Percentiles rank a stretch among this genome's conserved stretches.
Evolutionary conservation across 441 rosid genomes (phyloP).

Genomic region (Melastoma candidum): DNA sequence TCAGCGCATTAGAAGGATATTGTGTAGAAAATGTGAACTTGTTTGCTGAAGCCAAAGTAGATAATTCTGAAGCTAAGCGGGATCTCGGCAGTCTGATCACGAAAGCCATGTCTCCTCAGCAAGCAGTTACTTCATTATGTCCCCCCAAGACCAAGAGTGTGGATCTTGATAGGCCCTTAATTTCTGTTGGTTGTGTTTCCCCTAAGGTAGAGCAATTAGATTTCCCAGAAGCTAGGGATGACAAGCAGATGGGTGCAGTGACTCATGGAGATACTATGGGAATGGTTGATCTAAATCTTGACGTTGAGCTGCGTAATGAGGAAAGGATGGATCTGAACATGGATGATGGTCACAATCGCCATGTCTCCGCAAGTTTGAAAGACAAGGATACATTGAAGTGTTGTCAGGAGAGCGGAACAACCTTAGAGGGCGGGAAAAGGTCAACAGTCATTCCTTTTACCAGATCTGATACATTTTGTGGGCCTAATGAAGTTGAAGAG

Average conservation of each 20-base stretch:
- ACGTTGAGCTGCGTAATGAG: constrained; percentile 24
- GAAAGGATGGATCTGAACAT: constrained; percentile 21
- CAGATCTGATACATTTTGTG: constrained; percentile 12
- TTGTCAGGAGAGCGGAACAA: constrained; percentile 22
- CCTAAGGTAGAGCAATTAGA: constrained; percentile 44
- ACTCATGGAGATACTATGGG: constrained; percentile 6
- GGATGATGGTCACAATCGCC: constrained; percentile 8
- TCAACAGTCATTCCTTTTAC: constrained; percentile 9
- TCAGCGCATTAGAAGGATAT: constrained; percentile 63
- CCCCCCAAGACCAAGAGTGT: constrained; percentile 23
- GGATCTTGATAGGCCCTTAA: constrained; percentile 18
- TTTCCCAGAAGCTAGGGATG: constrained; percentile 9
- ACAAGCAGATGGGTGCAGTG: constrained; percentile 14
- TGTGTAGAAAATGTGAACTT: constrained; percentile 22
- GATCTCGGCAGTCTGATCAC: constrained; percentile 16
- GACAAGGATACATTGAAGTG: constrained; percentile 5
- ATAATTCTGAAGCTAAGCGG: constrained; percentile 8
- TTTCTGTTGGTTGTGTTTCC: constrained; percentile 39
- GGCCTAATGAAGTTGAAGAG: constrained; percentile 10
- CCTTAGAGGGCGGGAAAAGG: constrained; percentile 19
- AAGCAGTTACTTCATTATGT: constrained; percentile 21
- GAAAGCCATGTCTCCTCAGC: constrained; percentile 15
- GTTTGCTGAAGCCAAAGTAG: constrained; percentile 9
- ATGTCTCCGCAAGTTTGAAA: constrained; percentile 19
- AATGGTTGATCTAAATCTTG: constrained; percentile 42